Evolutionary conservation across 495 filamentous ascomycete genomes (phyloP).

Genomic region (Aspergillus coremiiformis): DNA sequence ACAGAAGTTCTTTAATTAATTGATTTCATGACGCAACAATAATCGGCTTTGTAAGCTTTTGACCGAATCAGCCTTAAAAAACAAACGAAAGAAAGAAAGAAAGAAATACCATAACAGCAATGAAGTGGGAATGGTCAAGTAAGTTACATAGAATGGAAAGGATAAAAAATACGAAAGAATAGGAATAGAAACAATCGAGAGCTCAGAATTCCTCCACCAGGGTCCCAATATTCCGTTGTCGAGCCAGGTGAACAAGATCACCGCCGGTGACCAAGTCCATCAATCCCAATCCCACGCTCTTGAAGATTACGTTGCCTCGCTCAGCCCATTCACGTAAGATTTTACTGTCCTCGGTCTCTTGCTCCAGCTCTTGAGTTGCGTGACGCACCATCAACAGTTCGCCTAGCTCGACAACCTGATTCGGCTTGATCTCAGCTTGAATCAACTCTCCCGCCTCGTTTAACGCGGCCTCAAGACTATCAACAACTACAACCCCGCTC

Average conservation of each 20-base stretch:
- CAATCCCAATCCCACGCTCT: conserved; percentile 40
- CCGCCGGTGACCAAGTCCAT: conserved; percentile 58
- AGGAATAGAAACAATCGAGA: background rate
- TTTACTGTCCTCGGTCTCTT: conserved; percentile 40
- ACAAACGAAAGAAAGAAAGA: background rate
- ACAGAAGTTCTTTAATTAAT: no score
- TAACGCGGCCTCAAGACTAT: conserved; percentile 70
- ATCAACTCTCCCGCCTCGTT: conserved; percentile 87
- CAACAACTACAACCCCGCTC: conserved; percentile 75
- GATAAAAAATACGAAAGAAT: background rate
- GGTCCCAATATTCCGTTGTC: conserved; percentile 64
- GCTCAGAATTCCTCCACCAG: conserved; percentile 50
- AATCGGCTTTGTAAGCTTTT: no score
- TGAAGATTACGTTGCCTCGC: conserved; percentile 64
- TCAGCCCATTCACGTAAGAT: conserved; percentile 64
- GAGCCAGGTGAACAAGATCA: conserved; percentile 67
- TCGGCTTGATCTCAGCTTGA: conserved; percentile 59
- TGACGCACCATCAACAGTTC: conserved; percentile 71
- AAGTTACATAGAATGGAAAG: conserved; percentile 4
- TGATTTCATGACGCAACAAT: no score
- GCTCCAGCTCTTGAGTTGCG: conserved; percentile 27
- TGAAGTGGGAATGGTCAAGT: no score
- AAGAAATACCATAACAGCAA: no score
- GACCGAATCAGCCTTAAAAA: no score
- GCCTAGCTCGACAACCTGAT: conserved; percentile 78